Percentiles rank a stretch among this genome's conserved stretches.
These are phyloP conservation scores for Colletotrichum sp. DNA, from an alignment of 2,329 filamentous ascomycete species.

Conservation along the genomic window DNA sequence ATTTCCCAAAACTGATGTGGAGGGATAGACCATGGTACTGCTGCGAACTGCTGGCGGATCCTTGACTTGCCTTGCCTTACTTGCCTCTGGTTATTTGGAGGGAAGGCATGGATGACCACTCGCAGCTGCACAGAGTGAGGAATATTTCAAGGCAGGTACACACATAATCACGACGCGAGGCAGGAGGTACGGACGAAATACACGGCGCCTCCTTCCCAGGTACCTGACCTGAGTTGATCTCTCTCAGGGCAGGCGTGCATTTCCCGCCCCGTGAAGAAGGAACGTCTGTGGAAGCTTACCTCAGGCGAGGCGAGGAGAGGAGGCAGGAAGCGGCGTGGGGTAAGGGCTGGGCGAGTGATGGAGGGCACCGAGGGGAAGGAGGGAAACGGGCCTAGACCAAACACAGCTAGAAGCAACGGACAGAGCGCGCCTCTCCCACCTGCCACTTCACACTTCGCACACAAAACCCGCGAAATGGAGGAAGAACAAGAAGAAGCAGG, in stretches of 20 bases:
- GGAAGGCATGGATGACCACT: neutral
- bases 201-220: neutral
- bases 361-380: neutral
- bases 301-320: neutral
- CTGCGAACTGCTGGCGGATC: neutral
- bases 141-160: neutral
- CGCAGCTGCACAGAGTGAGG: neutral
- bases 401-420: neutral
- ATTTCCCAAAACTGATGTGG: neutral
- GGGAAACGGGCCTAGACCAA: neutral
- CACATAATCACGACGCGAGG: neutral
- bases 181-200: neutral
- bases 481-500: neutral
- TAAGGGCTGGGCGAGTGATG: neutral
- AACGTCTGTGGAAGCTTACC: neutral
- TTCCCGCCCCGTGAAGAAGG: neutral
- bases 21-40: neutral
- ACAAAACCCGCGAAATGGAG: neutral
- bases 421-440: neutral
- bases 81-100: neutral
- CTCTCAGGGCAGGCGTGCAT: neutral
- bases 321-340: neutral
- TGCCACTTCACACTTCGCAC: constrained; percentile 4
- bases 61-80: neutral
- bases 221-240: neutral